phyloP scores from a whole-genome alignment of 305 asterid species.

The Coffea humblotiana region DNA sequence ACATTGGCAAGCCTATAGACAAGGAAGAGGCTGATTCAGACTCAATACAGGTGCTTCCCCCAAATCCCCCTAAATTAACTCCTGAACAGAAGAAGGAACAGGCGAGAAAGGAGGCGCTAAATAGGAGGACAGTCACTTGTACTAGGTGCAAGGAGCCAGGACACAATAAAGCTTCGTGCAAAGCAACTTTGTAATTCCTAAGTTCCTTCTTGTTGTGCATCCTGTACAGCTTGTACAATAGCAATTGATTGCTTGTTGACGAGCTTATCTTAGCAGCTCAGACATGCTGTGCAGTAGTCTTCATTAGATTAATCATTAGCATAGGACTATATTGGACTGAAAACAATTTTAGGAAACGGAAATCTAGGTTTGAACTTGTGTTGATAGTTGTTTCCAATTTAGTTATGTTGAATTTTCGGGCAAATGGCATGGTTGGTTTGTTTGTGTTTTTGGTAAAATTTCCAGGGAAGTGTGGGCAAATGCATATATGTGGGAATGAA shows the following conservation, averaged over 20 bases:
- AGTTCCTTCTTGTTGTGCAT: slow-evolving; percentile 12
- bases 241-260: not conserved
- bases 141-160: slow-evolving; percentile 88
- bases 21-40: slow-evolving; percentile 42
- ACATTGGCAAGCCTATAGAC: slow-evolving; percentile 35
- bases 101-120: slow-evolving; percentile 50
- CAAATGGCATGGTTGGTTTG: too few species aligned
- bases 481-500: too few species aligned
- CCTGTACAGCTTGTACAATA: slow-evolving; percentile 25
- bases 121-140: slow-evolving; percentile 82
- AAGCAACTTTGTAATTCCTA: slow-evolving; percentile 37
- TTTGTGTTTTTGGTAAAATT: too few species aligned
- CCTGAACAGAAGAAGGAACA: slow-evolving; percentile 48
- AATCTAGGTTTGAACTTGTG: not conserved
- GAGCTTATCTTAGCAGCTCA: not conserved
- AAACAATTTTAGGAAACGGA: not conserved
- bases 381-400: not conserved
- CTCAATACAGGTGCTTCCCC: slow-evolving; percentile 64
- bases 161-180: slow-evolving; percentile 88
- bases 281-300: slow-evolving; percentile 18
- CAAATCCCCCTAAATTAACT: slow-evolving; percentile 36
- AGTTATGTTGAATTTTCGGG: too few species aligned
- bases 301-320: not conserved
- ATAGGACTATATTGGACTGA: not conserved
- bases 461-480: too few species aligned